Conservation (phyloP, 768 basidiomycete species). For the Rhizopogon vinicolor region DNA sequence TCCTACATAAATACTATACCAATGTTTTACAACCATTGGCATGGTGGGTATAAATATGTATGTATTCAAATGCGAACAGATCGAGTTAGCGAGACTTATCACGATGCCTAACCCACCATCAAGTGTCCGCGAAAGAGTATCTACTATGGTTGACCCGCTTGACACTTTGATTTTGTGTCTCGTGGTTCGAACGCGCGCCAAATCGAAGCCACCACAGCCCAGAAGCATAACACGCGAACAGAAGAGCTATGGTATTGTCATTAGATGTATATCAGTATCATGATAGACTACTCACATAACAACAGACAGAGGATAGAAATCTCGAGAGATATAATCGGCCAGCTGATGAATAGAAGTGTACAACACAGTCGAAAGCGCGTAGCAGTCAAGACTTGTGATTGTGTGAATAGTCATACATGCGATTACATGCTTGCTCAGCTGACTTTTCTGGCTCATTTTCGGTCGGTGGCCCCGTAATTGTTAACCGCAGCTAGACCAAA, state of each 20-base stretch:
- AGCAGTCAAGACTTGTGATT: not conserved
- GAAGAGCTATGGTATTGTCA: not conserved
- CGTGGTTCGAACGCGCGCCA: too few species aligned
- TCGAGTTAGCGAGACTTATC: too few species aligned
- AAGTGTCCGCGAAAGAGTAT: too few species aligned
- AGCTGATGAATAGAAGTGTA: not conserved
- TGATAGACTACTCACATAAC: not conserved
- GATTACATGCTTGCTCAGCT: not conserved
- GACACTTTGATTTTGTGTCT: too few species aligned
- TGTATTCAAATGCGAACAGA: too few species aligned
- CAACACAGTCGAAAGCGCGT: not conserved
- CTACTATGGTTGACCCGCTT: too few species aligned
- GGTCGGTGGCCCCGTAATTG: not conserved
- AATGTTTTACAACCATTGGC: too few species aligned
- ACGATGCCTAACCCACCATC: too few species aligned
- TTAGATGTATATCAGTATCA: not conserved
- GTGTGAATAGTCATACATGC: not conserved
- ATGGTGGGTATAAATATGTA: too few species aligned
- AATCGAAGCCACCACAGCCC: not conserved
- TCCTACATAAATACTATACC: too few species aligned
- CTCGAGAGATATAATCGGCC: not conserved
- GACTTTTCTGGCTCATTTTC: not conserved
- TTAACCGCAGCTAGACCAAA: not conserved
- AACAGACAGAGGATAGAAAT: not conserved
- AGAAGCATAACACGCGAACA: not conserved